Evolutionary conservation across 2,329 filamentous ascomycete species (phyloP), one percentile per base, ranked within the genome.

Genomic region (Hawksworthiomyces lignivorus): DNA sequence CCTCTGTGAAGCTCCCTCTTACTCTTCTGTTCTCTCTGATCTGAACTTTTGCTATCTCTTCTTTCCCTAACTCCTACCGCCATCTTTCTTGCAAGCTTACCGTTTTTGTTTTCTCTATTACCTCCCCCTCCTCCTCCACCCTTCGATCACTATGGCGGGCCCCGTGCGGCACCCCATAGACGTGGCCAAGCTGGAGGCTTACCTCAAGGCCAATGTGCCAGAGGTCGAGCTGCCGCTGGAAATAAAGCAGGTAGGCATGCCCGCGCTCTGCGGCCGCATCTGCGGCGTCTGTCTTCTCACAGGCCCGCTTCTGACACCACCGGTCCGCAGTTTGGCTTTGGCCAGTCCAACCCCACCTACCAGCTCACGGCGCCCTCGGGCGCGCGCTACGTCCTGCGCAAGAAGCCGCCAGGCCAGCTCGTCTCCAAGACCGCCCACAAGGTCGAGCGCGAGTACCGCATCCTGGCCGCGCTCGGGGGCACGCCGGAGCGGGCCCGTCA

Each of bases 341-440:
- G 92, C 46, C 92, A 97, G 67, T 95, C 87, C 45, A 98, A 97
- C 61, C 92, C 92, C 33, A 98, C 92, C 3, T 98, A 97, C 67
- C 87, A 90, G 56, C 73, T 97, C 56, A 94, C 81, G 14, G 80
- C 80, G 39, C 71, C 78, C 50, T 72, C 80, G 58, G 78, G 80
- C 39, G 62, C 69, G 52, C 80, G 81, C 58, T 95, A 82, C 65
- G 92, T 98, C 26, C 76, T 97, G 69, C 87, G 92, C 61, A 97
- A 98, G 75, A 97, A 97, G 68, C 92, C 92, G 1, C 90, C 92
- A n/a, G 92, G 92, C 50, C 80, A 83, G 66, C 81, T 98, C 29
- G 74, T 97, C 37, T 95, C 87, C 54, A 87, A 88, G 67, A 90
- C 90, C 3, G 92, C 92, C 9, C 92, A 98, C 69, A 85, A 90